A percentile compares a stretch with the other conserved stretches of the same genome.
phyloP scores from a whole-genome alignment of 192 early-diverging fungal genomes.

The Backusella westeae region DNA sequence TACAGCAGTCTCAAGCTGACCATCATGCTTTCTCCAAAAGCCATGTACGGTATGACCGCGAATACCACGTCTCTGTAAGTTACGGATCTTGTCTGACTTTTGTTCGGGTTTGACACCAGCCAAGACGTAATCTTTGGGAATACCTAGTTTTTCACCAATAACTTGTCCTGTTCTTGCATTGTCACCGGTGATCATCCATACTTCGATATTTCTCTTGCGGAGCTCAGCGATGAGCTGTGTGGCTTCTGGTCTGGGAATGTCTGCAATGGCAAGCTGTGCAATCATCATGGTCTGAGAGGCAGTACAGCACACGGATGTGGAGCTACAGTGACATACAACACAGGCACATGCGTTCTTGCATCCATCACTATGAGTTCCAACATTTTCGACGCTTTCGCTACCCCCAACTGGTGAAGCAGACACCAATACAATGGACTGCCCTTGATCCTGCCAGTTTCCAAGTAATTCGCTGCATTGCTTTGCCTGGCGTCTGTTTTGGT shows the following conservation, averaged over 20 bases:
- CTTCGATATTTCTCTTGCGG: constrained; percentile 51
- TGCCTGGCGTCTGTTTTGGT: constrained; percentile 22
- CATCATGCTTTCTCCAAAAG: constrained; percentile 13
- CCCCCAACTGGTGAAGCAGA: constrained; percentile 41
- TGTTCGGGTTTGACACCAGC: constrained; percentile 71
- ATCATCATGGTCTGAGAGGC: constrained; percentile 44
- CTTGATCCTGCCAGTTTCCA: constrained; percentile 51
- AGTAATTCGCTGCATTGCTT: constrained; percentile 22
- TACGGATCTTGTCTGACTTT: constrained; percentile 63
- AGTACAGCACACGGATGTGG: constrained; percentile 23
- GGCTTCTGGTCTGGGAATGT: constrained; percentile 62
- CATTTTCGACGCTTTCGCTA: neutral
- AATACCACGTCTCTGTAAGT: constrained; percentile 46
- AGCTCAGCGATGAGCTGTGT: constrained; percentile 49
- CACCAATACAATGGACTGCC: constrained; percentile 57
- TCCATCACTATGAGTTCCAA: neutral
- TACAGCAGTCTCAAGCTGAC: constrained; percentile 32
- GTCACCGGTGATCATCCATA: constrained; percentile 85
- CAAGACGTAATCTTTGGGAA: constrained; percentile 50
- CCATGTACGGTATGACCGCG: neutral
- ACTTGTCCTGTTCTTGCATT: constrained; percentile 58
- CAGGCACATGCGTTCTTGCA: constrained; percentile 33
- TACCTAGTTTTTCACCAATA: constrained; percentile 64
- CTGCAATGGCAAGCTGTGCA: constrained; percentile 47
- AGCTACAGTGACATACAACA: constrained; percentile 34